Evolutionary conservation across 257 asterid species (phyloP).

Genomic region (Solanum megistacrolobum): DNA sequence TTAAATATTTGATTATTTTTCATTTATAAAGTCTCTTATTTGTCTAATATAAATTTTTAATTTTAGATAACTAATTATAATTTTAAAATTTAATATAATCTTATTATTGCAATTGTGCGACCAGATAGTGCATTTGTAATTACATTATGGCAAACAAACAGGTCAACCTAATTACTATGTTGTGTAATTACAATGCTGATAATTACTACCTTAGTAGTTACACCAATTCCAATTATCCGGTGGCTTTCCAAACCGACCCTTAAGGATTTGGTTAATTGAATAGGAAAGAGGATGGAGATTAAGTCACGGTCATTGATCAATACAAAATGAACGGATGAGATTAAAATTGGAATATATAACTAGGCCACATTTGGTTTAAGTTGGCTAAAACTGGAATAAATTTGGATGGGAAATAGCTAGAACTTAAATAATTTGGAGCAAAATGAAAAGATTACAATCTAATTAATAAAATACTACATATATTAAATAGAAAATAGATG

Average conservation of each 20-base stretch:
- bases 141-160: too few species aligned
- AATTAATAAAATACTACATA: too few species aligned
- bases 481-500: background rate
- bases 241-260: background rate
- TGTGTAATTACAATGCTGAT: background rate
- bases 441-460: background rate
- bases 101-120: too few species aligned
- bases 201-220: too few species aligned
- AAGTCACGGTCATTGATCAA: background rate
- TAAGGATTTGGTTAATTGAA: background rate
- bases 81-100: too few species aligned
- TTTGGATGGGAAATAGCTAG: background rate
- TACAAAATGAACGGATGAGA: background rate
- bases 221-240: background rate
- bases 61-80: too few species aligned
- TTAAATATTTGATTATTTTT: too few species aligned
- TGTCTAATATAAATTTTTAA: too few species aligned
- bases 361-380: background rate
- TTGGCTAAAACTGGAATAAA: background rate
- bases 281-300: background rate
- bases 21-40: too few species aligned
- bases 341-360: too few species aligned
- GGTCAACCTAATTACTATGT: background rate
- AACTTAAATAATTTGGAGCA: background rate
- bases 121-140: too few species aligned